phyloP scores from a whole-genome alignment of 2,329 filamentous ascomycete species.

The Aspergillus costaricaensis region DNA sequence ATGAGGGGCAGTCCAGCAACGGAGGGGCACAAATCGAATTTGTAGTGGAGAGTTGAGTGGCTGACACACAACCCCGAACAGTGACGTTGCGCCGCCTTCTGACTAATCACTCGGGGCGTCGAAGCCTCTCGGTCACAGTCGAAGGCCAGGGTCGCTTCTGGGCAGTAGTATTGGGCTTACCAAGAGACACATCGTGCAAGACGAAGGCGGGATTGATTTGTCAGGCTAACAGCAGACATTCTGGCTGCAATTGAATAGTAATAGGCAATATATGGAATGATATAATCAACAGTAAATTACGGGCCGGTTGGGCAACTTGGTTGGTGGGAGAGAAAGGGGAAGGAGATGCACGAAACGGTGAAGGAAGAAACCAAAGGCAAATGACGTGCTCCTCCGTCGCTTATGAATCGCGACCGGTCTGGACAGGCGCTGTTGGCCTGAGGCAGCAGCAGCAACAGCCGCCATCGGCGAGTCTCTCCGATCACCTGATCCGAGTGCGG shows the following conservation, averaged over 20 bases:
- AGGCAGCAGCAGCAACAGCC: slow-evolving; percentile 8
- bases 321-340: not conserved
- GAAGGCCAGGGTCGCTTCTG: slow-evolving; percentile 12
- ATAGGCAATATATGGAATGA: not conserved
- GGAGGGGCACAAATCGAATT: slow-evolving; percentile 29
- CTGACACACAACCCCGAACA: too few relatives aligned
- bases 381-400: slow-evolving; percentile 36
- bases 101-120: slow-evolving; percentile 26
- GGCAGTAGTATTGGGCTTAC: slow-evolving; percentile 14
- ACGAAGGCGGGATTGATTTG: slow-evolving; percentile 16
- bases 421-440: slow-evolving; percentile 17
- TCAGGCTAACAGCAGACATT: slow-evolving; percentile 19
- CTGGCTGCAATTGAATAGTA: slow-evolving; percentile 4
- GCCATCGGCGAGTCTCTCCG: not conserved
- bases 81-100: slow-evolving; percentile 32
- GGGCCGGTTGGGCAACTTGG: not conserved
- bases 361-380: not conserved
- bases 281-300: not conserved
- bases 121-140: slow-evolving; percentile 9
- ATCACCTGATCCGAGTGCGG: not conserved
- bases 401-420: slow-evolving; percentile 36
- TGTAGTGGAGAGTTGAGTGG: slow-evolving; percentile 25
- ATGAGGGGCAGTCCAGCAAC: slow-evolving; percentile 22
- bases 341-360: not conserved
- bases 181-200: slow-evolving; percentile 15